Percentiles rank a stretch among this genome's conserved stretches.
Conservation (phyloP, 768 basidiomycete genomes). For the Termitomyces sp. region DNA sequence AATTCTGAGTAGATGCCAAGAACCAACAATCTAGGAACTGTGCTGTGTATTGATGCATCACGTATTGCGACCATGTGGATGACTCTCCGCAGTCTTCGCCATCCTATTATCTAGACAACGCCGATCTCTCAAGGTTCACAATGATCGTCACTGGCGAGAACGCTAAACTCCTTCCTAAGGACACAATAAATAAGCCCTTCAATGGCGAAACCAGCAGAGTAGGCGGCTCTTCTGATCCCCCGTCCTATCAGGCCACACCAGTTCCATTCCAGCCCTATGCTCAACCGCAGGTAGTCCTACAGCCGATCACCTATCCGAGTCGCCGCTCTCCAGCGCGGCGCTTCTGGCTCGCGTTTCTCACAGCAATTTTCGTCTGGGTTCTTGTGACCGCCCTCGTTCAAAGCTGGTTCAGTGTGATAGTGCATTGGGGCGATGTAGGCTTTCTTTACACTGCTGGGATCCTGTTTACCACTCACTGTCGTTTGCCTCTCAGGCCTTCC, state of each 20-base stretch:
- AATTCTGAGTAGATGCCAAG: too few relatives aligned
- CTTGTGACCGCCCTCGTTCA: constrained; percentile 16
- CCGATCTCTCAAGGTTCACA: neutral
- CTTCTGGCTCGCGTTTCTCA: constrained; percentile 22
- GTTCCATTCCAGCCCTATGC: constrained; percentile 6
- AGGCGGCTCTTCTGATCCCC: constrained; percentile 5
- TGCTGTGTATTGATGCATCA: neutral
- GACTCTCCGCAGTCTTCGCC: constrained; percentile 5
- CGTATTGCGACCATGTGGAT: neutral
- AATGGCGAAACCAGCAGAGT: constrained; percentile 2
- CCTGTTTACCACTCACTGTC: neutral
- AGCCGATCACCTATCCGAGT: constrained; percentile 1
- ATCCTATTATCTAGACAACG: neutral
- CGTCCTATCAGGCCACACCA: constrained; percentile 15
- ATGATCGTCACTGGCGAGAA: constrained; percentile 18
- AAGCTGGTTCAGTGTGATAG: constrained; percentile 16
- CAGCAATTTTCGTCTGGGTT: constrained; percentile 23
- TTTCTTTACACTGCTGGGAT: neutral
- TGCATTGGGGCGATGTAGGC: constrained; percentile 14
- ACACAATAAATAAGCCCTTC: neutral
- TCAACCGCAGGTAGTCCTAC: constrained; percentile 5
- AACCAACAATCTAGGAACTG: neutral
- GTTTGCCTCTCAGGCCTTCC: constrained; percentile 8
- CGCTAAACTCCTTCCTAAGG: constrained; percentile 9
- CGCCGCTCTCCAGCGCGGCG: constrained; percentile 19